A percentile compares a stretch with the other conserved stretches of the same genome.
Conservation (phyloP, 352 stramenopile species). For the Pythium grandisporangium region DNA sequence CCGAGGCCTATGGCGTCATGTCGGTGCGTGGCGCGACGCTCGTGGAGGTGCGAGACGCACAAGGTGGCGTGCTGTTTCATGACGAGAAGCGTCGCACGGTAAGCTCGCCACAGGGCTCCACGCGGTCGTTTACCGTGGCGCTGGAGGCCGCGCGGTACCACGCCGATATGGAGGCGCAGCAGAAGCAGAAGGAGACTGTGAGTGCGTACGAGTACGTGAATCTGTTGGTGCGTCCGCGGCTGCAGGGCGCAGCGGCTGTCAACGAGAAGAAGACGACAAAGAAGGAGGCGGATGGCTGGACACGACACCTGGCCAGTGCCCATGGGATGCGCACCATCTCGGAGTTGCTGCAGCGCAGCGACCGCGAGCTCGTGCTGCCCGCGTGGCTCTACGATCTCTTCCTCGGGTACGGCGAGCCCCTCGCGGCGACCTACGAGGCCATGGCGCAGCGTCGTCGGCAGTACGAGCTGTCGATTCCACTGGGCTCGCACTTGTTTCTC, state of each 20-base stretch:
- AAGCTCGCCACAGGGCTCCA: constrained; percentile 29
- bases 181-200: too few species aligned
- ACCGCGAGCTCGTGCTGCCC: constrained; percentile 46
- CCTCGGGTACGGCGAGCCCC: constrained; percentile 89
- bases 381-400: constrained; percentile 93
- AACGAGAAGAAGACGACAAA: too few species aligned
- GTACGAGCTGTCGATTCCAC: constrained; percentile 19
- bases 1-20: constrained; percentile 83
- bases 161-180: constrained; percentile 63
- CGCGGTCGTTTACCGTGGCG: constrained; percentile 82
- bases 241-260: too few species aligned
- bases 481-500: constrained; percentile 28
- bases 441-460: constrained; percentile 36
- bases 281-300: neutral
- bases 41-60: constrained; percentile 73
- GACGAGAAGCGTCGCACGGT: constrained; percentile 17
- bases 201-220: constrained; percentile 90
- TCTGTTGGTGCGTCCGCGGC: constrained; percentile 88
- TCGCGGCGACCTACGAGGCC: constrained; percentile 64
- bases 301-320: too few species aligned
- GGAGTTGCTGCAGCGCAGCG: neutral
- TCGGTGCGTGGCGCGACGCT: constrained; percentile 75
- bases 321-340: too few species aligned
- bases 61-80: constrained; percentile 22
- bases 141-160: constrained; percentile 94